These are phyloP conservation scores for Rhizopus arrhizus DNA, from an alignment of 371 early-diverging fungal species.

Conservation along the genomic window DNA sequence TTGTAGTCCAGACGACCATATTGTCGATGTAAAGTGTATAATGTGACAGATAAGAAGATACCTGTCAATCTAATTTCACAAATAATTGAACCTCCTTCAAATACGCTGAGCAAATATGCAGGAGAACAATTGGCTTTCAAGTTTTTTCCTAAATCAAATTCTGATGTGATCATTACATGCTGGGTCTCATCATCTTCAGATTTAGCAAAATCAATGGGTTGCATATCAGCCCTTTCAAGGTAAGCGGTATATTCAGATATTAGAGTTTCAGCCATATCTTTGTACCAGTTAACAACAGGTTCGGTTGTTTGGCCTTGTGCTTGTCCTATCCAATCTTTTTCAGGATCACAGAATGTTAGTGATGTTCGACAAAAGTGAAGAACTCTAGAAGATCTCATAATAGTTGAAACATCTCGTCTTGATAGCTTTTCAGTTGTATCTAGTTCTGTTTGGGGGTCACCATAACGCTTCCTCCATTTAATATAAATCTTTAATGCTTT, in stretches of 20 bases:
- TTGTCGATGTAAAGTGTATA: constrained; percentile 70
- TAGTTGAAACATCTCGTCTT: constrained; percentile 54
- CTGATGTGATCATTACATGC: constrained; percentile 16
- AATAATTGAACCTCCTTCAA: constrained; percentile 71
- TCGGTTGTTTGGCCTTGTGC: constrained; percentile 23
- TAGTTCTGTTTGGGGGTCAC: constrained; percentile 40
- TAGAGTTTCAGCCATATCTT: constrained; percentile 55
- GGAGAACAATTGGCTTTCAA: constrained; percentile 51
- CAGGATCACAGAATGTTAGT: constrained; percentile 56
- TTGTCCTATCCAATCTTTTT: constrained; percentile 35
- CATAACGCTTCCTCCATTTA: constrained; percentile 61
- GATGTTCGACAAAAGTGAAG: constrained; percentile 72
- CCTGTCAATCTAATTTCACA: constrained; percentile 74
- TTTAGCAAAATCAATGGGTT: constrained; percentile 55
- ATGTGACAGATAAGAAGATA: constrained; percentile 69
- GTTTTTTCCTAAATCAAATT: constrained; percentile 34
- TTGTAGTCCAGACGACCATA: constrained; percentile 51
- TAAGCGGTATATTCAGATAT: constrained; percentile 67
- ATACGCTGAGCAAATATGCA: constrained; percentile 63
- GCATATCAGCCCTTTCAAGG: constrained; percentile 68
- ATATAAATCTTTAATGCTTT: constrained; percentile 61
- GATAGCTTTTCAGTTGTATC: constrained; percentile 48
- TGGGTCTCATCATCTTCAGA: constrained; percentile 17
- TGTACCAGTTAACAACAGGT: constrained; percentile 55
- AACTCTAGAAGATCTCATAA: constrained; percentile 62